Evolutionary conservation across 1,139 yeast genomes (phyloP).

Genomic region (Sugiyamaella xylanicola): DNA sequence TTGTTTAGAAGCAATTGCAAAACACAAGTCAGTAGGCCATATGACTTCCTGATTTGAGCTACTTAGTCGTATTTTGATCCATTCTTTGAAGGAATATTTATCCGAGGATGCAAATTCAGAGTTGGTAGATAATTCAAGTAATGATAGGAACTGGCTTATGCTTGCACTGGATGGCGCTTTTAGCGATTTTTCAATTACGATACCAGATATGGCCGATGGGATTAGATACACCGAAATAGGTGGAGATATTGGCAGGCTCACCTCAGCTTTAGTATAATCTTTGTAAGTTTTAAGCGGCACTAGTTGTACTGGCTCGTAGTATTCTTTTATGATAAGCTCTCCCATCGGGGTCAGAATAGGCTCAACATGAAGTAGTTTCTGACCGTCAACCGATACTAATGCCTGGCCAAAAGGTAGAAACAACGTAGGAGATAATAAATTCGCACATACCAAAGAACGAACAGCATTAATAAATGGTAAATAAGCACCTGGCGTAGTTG

Average conservation of each 20-base stretch:
- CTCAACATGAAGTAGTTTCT: constrained; percentile 33
- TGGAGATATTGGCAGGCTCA: background rate
- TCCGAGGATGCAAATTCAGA: constrained; percentile 20
- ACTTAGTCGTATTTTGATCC: constrained; percentile 16
- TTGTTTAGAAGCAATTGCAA: constrained; percentile 1
- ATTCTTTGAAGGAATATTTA: constrained; percentile 11
- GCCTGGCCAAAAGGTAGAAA: constrained; percentile 48
- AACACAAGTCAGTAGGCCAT: constrained; percentile 29
- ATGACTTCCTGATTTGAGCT: constrained; percentile 18
- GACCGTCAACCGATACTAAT: constrained; percentile 27
- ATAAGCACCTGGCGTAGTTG: constrained; percentile 48
- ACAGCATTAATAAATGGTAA: constrained; percentile 62
- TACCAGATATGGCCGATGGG: constrained; percentile 29
- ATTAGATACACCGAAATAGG: constrained; percentile 3
- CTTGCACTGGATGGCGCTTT: constrained; percentile 8
- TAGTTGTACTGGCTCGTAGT: constrained; percentile 28
- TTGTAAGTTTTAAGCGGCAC: background rate
- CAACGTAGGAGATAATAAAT: constrained; percentile 51
- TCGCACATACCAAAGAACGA: constrained; percentile 53
- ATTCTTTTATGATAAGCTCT: constrained; percentile 37
- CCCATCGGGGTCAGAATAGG: constrained; percentile 44
- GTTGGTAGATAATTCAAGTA: constrained; percentile 17
- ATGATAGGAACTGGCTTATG: constrained; percentile 1
- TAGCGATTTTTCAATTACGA: constrained; percentile 26
- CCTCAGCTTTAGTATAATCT: background rate